phyloP scores from a whole-genome alignment of 139 green algal genomes.

The Pycnococcus provasolii region DNA sequence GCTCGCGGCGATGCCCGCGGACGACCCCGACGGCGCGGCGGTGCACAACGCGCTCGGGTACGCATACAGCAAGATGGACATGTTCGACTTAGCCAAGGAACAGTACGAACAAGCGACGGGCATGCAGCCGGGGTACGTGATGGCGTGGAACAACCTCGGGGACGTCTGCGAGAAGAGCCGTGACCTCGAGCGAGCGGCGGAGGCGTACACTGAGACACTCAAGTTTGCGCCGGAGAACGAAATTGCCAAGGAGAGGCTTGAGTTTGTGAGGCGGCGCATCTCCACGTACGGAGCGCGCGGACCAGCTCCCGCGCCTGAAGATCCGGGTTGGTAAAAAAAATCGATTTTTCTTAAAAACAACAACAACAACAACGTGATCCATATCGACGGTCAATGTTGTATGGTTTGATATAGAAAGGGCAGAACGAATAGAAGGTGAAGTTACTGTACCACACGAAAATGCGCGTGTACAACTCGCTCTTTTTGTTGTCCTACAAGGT shows the following conservation, averaged over 20 bases:
- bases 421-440: too few relatives aligned
- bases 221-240: slow-evolving; percentile 72
- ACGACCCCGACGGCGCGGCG: slow-evolving; percentile 82
- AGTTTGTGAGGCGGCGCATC: background rate
- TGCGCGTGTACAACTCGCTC: too few relatives aligned
- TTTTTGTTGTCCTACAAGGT: too few relatives aligned
- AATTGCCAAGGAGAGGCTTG: slow-evolving; percentile 48
- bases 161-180: slow-evolving; percentile 74
- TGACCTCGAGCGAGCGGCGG: slow-evolving; percentile 55
- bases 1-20: slow-evolving; percentile 80
- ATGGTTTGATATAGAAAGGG: too few relatives aligned
- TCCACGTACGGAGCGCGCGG: too few relatives aligned
- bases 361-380: too few relatives aligned
- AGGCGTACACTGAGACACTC: slow-evolving; percentile 69
- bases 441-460: too few relatives aligned
- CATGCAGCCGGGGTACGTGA: slow-evolving; percentile 76
- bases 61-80: slow-evolving; percentile 80
- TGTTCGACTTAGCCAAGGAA: slow-evolving; percentile 52
- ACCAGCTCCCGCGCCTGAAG: too few relatives aligned
- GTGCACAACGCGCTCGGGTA: slow-evolving; percentile 96
- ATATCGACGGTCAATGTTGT: too few relatives aligned
- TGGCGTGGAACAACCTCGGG: slow-evolving; percentile 97
- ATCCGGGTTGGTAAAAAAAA: too few relatives aligned
- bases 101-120: slow-evolving; percentile 77
- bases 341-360: too few relatives aligned